These are phyloP conservation scores for Oryza glaberrima DNA, from an alignment of 176 grass and related monocot species.

Conservation along the genomic window DNA sequence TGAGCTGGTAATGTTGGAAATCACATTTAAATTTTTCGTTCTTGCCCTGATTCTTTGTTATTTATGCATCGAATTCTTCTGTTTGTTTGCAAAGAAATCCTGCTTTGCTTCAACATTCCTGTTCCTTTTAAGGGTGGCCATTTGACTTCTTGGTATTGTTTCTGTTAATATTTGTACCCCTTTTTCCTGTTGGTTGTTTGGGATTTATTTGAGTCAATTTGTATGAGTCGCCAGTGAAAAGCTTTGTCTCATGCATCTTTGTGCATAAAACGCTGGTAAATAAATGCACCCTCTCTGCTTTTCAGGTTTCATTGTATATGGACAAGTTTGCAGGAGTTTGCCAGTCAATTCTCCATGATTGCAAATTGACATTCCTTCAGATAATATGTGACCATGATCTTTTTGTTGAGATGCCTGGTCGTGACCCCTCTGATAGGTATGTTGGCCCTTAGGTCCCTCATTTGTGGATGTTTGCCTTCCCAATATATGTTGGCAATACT, in stretches of 20 bases:
- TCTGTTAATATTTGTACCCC: neutral
- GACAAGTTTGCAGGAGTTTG: constrained; percentile 99
- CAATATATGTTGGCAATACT: constrained; percentile 16
- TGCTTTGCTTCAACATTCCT: constrained; percentile 34
- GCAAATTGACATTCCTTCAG: constrained; percentile 97
- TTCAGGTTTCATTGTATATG: constrained; percentile 96
- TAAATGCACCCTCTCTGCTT: constrained; percentile 11
- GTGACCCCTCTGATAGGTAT: constrained; percentile 98
- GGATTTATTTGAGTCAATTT: neutral
- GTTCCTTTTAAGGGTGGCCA: neutral
- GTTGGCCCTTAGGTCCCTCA: neutral
- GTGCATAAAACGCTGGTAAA: constrained; percentile 21
- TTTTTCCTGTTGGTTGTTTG: neutral
- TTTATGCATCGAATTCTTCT: constrained; percentile 23
- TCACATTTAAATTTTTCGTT: constrained; percentile 15
- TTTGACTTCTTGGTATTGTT: constrained; percentile 14
- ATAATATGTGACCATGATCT: constrained; percentile 99
- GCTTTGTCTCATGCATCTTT: constrained; percentile 4
- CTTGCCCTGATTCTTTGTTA: constrained; percentile 12
- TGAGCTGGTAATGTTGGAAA: constrained; percentile 83
- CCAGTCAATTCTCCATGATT: constrained; percentile 94
- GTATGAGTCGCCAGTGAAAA: neutral
- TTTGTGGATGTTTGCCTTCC: constrained; percentile 32
- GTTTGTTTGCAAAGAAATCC: constrained; percentile 7
- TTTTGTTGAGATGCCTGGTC: constrained; percentile 98